Conservation (phyloP, 345 rosid genomes). For the Atalantia buxifolia region DNA sequence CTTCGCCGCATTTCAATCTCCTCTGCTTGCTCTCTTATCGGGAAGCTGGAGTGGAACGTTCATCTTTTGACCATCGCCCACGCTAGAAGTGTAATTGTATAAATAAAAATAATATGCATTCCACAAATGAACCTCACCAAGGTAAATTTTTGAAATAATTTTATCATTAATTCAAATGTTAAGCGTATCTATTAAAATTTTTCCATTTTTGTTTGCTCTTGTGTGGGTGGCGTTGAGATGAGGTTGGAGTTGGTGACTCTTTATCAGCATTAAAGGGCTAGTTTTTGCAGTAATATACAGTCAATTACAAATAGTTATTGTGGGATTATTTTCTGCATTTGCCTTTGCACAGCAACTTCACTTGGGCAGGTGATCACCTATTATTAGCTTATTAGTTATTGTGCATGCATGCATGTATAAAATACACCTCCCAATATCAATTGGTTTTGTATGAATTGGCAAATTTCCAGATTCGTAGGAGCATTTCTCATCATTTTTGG, state of each 20-base stretch:
- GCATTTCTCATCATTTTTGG: conserved; percentile 28
- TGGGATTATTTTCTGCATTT: conserved; percentile 38
- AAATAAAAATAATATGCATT: too few species aligned
- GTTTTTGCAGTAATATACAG: conserved; percentile 41
- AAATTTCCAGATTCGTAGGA: conserved; percentile 27
- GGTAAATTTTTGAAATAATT: too few species aligned
- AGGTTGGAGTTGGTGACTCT: too few species aligned
- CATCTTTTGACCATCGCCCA: conserved; percentile 41
- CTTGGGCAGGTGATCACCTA: conserved; percentile 27
- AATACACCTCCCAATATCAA: too few species aligned
- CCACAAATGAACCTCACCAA: too few species aligned
- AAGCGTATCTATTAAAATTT: too few species aligned
- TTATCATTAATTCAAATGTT: too few species aligned
- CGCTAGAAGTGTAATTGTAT: conserved; percentile 14
- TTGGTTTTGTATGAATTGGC: neutral
- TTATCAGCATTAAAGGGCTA: conserved; percentile 36
- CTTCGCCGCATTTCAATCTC: conserved; percentile 41
- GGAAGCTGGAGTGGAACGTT: conserved; percentile 41
- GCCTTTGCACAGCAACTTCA: conserved; percentile 45
- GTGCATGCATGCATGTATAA: too few species aligned
- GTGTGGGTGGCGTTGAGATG: too few species aligned
- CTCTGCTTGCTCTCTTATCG: conserved; percentile 33
- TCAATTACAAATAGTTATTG: conserved; percentile 31
- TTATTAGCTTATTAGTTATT: too few species aligned
- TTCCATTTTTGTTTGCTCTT: too few species aligned